phyloP scores from a whole-genome alignment of 2,329 filamentous ascomycete genomes.

The Daldinia sp. region DNA sequence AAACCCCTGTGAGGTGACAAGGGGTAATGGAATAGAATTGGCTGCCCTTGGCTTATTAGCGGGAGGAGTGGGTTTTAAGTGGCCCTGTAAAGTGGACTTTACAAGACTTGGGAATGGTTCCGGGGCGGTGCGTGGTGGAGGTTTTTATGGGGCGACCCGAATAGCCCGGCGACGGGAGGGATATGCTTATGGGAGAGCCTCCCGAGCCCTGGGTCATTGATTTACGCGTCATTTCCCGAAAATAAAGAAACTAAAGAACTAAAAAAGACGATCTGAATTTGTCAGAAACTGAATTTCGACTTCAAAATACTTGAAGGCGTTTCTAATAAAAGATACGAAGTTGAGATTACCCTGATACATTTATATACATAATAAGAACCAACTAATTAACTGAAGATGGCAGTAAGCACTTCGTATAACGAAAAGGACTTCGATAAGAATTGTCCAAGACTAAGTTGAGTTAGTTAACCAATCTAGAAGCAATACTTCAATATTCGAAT shows the following conservation, averaged over 20 bases:
- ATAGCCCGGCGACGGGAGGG: slow-evolving; percentile 37
- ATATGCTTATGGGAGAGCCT: slow-evolving; percentile 25
- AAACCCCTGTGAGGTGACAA: slow-evolving; percentile 38
- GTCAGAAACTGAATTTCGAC: slow-evolving; percentile 22
- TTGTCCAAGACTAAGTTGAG: neutral
- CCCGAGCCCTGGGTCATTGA: slow-evolving; percentile 29
- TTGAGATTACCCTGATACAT: neutral
- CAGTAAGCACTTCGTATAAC: neutral
- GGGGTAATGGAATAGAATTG: slow-evolving; percentile 38
- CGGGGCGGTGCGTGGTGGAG: slow-evolving; percentile 42
- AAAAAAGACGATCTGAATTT: slow-evolving; percentile 30
- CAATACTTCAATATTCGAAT: neutral
- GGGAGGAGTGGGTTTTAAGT: slow-evolving; percentile 33
- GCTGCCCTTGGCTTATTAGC: slow-evolving; percentile 40
- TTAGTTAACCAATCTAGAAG: neutral
- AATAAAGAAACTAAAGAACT: slow-evolving; percentile 18
- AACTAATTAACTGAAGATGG: neutral
- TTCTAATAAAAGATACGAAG: slow-evolving; percentile 16
- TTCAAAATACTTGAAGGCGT: neutral
- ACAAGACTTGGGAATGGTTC: slow-evolving; percentile 35
- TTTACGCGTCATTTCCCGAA: slow-evolving; percentile 40
- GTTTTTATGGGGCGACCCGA: slow-evolving; percentile 38
- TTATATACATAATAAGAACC: too few relatives aligned
- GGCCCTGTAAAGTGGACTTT: slow-evolving; percentile 29
- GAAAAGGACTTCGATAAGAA: neutral